These are phyloP conservation scores for Agaricales sp. DNA, from an alignment of 1,284 basidiomycete genomes.

Conservation along the genomic window DNA sequence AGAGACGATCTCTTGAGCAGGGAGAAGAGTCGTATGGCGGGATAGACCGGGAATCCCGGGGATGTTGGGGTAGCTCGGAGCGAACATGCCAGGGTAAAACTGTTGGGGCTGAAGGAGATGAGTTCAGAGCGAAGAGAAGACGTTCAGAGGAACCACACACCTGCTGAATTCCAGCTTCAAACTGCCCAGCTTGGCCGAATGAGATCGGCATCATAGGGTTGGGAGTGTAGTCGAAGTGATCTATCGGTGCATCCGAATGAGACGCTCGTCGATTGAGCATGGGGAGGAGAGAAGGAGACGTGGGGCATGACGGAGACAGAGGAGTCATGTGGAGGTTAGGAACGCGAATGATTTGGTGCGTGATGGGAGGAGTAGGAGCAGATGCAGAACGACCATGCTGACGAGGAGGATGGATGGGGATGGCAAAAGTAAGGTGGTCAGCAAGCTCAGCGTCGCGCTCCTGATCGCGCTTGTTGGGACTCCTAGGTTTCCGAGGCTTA, in stretches of 20 bases:
- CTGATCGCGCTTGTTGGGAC: slow-evolving; percentile 28
- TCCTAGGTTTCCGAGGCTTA: slow-evolving; percentile 27
- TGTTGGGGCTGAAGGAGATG: neutral
- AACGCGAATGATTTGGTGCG: slow-evolving; percentile 50
- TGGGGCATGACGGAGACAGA: slow-evolving; percentile 37
- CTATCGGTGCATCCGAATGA: slow-evolving; percentile 31
- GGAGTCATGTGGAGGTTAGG: slow-evolving; percentile 51
- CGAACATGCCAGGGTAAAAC: neutral
- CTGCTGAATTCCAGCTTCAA: slow-evolving; percentile 2
- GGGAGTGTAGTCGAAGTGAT: slow-evolving; percentile 37
- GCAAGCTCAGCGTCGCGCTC: slow-evolving; percentile 34
- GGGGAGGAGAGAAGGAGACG: slow-evolving; percentile 46
- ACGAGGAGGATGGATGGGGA: slow-evolving; percentile 28
- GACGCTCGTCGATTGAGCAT: slow-evolving; percentile 48
- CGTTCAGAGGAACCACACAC: neutral
- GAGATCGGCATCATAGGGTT: neutral
- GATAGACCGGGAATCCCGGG: neutral
- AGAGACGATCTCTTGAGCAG: slow-evolving; percentile 16
- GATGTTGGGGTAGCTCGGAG: neutral
- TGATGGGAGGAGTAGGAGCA: slow-evolving; percentile 42
- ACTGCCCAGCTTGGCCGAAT: neutral
- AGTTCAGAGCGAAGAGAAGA: neutral
- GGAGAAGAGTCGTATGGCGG: slow-evolving; percentile 10
- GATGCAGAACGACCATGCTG: slow-evolving; percentile 41
- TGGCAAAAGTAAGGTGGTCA: slow-evolving; percentile 40